Conservation (phyloP, 495 filamentous ascomycete genomes). For the Arthonia radiata region DNA sequence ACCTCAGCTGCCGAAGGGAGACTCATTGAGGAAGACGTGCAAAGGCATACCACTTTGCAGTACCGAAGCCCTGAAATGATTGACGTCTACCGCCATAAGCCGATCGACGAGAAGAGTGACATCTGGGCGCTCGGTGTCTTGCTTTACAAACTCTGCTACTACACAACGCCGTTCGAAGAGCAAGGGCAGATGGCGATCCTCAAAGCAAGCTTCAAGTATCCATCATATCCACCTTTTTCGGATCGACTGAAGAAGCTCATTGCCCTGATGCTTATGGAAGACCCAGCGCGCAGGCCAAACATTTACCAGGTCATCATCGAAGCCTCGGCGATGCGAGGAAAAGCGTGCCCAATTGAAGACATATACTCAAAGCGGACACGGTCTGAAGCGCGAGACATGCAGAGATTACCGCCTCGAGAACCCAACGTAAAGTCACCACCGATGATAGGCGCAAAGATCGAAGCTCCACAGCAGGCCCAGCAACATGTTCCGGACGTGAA, state of each 20-base stretch:
- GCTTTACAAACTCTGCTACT: constrained; percentile 96
- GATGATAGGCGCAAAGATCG: constrained; percentile 44
- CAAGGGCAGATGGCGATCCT: constrained; percentile 95
- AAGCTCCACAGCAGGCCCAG: constrained; percentile 36
- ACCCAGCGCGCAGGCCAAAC: constrained; percentile 59
- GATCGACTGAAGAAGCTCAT: constrained; percentile 79
- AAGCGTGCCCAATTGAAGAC: constrained; percentile 80
- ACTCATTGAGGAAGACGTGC: constrained; percentile 86
- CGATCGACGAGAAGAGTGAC: constrained; percentile 97
- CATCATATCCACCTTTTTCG: constrained; percentile 66
- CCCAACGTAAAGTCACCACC: constrained; percentile 27
- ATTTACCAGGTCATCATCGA: constrained; percentile 82
- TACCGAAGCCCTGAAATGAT: constrained; percentile 98
- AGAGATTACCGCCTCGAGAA: constrained; percentile 32
- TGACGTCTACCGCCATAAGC: constrained; percentile 85
- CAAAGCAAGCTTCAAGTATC: constrained; percentile 87
- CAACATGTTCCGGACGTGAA: constrained; percentile 68
- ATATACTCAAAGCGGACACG: constrained; percentile 56
- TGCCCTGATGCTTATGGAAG: constrained; percentile 74
- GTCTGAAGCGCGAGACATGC: constrained; percentile 34
- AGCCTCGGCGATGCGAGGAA: constrained; percentile 68
- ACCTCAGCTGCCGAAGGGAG: constrained; percentile 67
- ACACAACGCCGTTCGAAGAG: constrained; percentile 96
- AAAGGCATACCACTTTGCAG: constrained; percentile 89
- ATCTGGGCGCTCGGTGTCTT: constrained; percentile 94